Base-by-base conservation (phyloP, 2,329 filamentous ascomycete species). In the Biscogniauxia marginata region DNA sequence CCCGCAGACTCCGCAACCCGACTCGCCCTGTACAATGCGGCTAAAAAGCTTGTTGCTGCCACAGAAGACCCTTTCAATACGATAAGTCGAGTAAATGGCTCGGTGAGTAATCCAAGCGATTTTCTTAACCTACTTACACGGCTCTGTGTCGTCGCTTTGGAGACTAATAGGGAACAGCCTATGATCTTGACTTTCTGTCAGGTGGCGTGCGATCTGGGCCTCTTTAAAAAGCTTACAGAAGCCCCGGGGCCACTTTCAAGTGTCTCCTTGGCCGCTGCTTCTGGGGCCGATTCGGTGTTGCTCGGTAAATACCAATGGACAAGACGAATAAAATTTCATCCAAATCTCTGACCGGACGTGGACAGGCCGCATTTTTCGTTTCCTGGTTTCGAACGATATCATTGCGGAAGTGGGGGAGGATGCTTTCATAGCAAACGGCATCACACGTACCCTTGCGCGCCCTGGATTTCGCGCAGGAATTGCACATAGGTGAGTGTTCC, bases 381-480 rank as follows among this genome's bases (percentile, higher is more conserved):
- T 52, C 45, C 34, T 58, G 16, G 56, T 49, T 6, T 58, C 56
- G 7, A 53, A 45, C 21, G 56, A 51, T 18, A 50, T 57, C 6
- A 51, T 60, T 20, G 4, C 8, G 16, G 57, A 60, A 49, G 46
- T 49, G 5, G 52, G 49, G 8, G 52, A 57, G 18, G 57, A 60
- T 24, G n/a, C 46, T n/a, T 60, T 52, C 21, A 49, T 24, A 8
- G 51, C 54, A 8, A 60, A 55, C n/a, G n/a, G 13, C 9, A 20
- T 60, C 19, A 60, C 54, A n/a, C n/a, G 25, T 7, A 60, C 55
- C 1, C 52, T 60, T 13, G 55, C 51, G 4, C 54, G 50, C 8
- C 48, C 45, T 4, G 54, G 57, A 3, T 60, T 55, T 30, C 54
- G 39, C 16, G 57, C 52, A 3, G 57, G 57, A 4, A 57, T 60